A percentile compares a stretch with the other conserved stretches of the same genome.
These are phyloP conservation scores for Tetrahymena borealis DNA, from an alignment of 73 alveolate genomes.

Conservation along the genomic window DNA sequence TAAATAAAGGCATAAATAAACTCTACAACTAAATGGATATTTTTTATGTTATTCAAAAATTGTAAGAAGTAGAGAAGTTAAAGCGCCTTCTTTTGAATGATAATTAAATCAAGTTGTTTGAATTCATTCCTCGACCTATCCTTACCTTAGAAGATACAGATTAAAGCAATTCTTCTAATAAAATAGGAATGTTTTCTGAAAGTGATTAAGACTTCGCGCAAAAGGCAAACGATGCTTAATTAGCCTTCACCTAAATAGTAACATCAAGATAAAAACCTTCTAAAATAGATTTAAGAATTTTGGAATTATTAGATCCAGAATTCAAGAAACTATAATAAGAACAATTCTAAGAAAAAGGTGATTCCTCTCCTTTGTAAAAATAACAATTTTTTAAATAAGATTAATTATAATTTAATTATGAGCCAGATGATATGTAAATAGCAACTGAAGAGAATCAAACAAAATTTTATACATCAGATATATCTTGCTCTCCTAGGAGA, in stretches of 20 bases:
- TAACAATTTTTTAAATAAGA: not conserved
- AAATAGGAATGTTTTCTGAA: not conserved
- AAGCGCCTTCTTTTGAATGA: not conserved
- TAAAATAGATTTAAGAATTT: not conserved
- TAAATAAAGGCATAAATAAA: not conserved
- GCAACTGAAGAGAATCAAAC: not conserved
- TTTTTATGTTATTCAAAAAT: not conserved
- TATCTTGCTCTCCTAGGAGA: no score
- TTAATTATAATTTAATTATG: no score
- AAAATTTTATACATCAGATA: no score
- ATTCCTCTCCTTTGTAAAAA: not conserved
- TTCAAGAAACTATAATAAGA: not conserved
- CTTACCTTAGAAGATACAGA: not conserved
- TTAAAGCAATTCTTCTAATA: not conserved
- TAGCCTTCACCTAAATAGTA: not conserved
- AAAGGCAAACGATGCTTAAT: not conserved
- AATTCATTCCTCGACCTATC: not conserved
- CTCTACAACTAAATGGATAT: not conserved
- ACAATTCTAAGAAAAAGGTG: not conserved
- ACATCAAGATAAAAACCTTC: not conserved
- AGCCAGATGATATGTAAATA: not conserved
- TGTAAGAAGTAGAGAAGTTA: not conserved
- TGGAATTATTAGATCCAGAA: not conserved
- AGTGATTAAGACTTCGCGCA: not conserved
- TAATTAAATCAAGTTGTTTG: not conserved